Conservation (phyloP, 805 yeast species). For the Henningerozyma blattae region DNA sequence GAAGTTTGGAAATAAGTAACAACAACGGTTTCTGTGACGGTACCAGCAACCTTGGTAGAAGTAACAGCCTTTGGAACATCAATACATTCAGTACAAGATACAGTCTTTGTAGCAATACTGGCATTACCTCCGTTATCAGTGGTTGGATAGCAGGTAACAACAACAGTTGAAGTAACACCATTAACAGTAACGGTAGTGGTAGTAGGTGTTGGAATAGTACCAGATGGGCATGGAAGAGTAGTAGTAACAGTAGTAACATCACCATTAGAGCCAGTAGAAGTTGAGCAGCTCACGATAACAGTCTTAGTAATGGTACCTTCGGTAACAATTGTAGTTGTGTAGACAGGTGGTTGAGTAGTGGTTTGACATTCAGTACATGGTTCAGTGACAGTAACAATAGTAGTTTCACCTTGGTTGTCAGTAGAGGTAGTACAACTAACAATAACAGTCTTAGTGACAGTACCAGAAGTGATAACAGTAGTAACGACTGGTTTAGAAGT, state of each 20-base stretch:
- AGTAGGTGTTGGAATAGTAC: background rate
- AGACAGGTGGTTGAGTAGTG: background rate
- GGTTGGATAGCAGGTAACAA: background rate
- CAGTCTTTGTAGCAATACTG: background rate
- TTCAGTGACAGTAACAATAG: background rate
- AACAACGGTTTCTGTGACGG: background rate
- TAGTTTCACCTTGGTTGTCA: background rate
- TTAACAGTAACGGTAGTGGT: background rate
- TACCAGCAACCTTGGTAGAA: background rate
- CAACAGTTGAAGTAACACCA: background rate
- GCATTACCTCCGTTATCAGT: background rate
- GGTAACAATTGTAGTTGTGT: background rate
- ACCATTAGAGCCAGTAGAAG: background rate
- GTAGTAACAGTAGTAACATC: background rate
- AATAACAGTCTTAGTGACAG: background rate
- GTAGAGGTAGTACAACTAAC: background rate
- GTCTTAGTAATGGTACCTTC: background rate
- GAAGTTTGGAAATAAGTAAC: background rate
- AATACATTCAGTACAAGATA: background rate
- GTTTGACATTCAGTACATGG: background rate
- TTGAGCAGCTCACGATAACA: background rate
- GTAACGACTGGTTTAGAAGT: background rate
- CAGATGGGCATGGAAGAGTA: background rate
- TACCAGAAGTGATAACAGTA: no score
- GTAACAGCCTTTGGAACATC: background rate